Evolutionary conservation across 805 yeast genomes (phyloP).

Genomic region (Barnettozyma vustinii): DNA sequence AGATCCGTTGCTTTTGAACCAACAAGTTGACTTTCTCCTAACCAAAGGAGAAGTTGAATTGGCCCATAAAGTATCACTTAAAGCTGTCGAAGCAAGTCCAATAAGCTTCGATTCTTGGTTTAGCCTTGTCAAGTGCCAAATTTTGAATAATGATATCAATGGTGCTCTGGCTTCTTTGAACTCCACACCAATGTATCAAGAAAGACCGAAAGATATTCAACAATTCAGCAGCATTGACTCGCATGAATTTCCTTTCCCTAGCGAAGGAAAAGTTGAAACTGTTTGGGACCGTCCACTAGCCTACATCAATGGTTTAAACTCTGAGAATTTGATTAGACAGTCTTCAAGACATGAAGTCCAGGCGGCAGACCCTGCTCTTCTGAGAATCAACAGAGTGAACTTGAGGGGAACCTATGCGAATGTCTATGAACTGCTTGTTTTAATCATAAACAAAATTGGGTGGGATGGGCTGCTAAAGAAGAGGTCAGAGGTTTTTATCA

Average conservation of each 20-base stretch:
- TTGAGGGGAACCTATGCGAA: conserved; percentile 48
- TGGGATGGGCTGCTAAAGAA: conserved; percentile 73
- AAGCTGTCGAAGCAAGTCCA: conserved; percentile 65
- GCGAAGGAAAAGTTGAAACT: conserved; percentile 44
- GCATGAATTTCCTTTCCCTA: conserved; percentile 45
- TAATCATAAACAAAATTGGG: conserved; percentile 62
- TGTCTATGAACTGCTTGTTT: conserved; percentile 68
- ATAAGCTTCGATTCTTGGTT: conserved; percentile 75
- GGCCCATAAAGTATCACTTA: conserved; percentile 55
- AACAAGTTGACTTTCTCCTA: conserved; percentile 59
- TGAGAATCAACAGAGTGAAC: conserved; percentile 45
- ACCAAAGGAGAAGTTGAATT: conserved; percentile 45
- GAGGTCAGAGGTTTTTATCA: conserved; percentile 70
- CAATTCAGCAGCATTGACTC: conserved; percentile 39
- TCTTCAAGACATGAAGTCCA: conserved; percentile 30
- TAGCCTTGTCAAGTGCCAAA: conserved; percentile 53
- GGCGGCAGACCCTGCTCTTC: conserved; percentile 41
- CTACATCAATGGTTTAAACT: conserved; percentile 24
- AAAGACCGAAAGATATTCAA: conserved; percentile 34
- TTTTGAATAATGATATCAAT: conserved; percentile 47
- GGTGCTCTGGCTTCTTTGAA: conserved; percentile 65
- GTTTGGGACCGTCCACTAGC: conserved; percentile 37
- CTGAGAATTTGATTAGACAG: conserved; percentile 21
- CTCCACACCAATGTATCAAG: conserved; percentile 64
- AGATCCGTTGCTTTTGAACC: conserved; percentile 18